Evolutionary conservation across 2,329 filamentous ascomycete genomes (phyloP), one percentile per base, ranked within the genome.

Genomic region (Penicillium sp.): DNA sequence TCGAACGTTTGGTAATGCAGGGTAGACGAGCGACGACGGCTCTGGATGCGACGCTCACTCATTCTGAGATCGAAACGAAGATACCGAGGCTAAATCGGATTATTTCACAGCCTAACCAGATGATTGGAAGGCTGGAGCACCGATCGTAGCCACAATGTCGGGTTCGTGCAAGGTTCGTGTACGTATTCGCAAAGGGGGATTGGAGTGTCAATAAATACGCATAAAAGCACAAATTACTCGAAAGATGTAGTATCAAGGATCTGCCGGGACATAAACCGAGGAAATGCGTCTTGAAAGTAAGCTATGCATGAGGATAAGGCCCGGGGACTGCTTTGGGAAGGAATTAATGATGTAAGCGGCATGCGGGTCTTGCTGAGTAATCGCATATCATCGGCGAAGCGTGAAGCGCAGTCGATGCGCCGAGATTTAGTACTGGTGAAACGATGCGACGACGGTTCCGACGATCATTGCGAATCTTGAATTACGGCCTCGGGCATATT

Each of bases 1-100:
- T 74, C 72, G 57, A 79, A 79, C n/a, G 77, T 79, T 59, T 79
- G 76, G 61, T 79, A 79, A 46, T 77, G 75, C 48, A 76, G 72
- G 3, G 74, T 78, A 6, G 75, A 77, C 29, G 75, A 77, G 49
- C 75, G 75, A 55, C 75, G 75, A 55, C 74, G 72, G 40, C 68
- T 64, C 47, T 77, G 67, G 49, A 62, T 63, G 14, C 62, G 56
- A 8, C 60, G 63, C 44, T 73, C 71, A 61, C 59, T 50, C 71
- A 73, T 74, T 33, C 47, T 64, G 44, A 59, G 33, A 40, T 41
- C 20, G 42, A 43, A 25, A 29, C 40, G 35, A 35, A 25, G 23
- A 9, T 23, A 42, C 45, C 18, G 44, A 56, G 40, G 45, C 25
- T 42, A 22, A 14, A 14, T 41, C 20, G 40, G 35, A 35, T 41